Conservation (phyloP, 192 early-diverging fungal species). For the Mycoemilia scoparia region DNA sequence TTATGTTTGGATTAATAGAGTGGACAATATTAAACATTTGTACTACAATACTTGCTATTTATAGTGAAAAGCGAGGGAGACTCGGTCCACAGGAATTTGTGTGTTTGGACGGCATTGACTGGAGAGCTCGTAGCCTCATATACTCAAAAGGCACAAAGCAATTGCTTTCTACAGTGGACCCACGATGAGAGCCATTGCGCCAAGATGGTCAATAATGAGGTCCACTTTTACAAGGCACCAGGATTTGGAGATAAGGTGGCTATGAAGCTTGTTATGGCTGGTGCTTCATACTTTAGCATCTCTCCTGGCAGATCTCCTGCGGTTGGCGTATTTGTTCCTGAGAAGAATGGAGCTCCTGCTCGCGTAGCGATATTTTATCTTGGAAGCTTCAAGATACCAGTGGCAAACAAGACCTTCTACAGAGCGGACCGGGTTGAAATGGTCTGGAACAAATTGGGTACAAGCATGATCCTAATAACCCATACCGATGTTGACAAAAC, state of each 20-base stretch:
- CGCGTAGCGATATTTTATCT: conserved; percentile 74
- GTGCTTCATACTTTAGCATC: conserved; percentile 66
- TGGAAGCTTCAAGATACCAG: conserved; percentile 43
- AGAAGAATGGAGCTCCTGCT: conserved; percentile 63
- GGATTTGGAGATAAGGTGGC: conserved; percentile 10
- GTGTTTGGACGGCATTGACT: conserved; percentile 57
- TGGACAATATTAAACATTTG: background rate
- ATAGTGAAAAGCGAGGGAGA: conserved; percentile 53
- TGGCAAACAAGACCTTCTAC: conserved; percentile 86
- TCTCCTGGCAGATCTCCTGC: conserved; percentile 68
- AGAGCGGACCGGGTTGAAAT: conserved; percentile 85
- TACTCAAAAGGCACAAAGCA: conserved; percentile 60
- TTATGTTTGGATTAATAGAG: conserved; percentile 1
- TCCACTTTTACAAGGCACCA: conserved; percentile 63
- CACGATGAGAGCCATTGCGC: conserved; percentile 76
- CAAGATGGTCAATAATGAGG: conserved; percentile 65
- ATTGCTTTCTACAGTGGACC: conserved; percentile 79
- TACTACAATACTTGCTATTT: no score
- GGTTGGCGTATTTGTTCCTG: conserved; percentile 84
- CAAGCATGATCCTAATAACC: conserved; percentile 74
- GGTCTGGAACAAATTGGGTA: conserved; percentile 82
- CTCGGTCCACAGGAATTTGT: conserved; percentile 55
- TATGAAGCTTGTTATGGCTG: conserved; percentile 48
- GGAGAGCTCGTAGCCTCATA: conserved; percentile 54
- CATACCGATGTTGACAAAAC: conserved; percentile 92